Percentiles rank a stretch among this genome's conserved stretches.
Evolutionary conservation across 352 stramenopile genomes (phyloP).

Genomic region (Pythium dissotocum): DNA sequence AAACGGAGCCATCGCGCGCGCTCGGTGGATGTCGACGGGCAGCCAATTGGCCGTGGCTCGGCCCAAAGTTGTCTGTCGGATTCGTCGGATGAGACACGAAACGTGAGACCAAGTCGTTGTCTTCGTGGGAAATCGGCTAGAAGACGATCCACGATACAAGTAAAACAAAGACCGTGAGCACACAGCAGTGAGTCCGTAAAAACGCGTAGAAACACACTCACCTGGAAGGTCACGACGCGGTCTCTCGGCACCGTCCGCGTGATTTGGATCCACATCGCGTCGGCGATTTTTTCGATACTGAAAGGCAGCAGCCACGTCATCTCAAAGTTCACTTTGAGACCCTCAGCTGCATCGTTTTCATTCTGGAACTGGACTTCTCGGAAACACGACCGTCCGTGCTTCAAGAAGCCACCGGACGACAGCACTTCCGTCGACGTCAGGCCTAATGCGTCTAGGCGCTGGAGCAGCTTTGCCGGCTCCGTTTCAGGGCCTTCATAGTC

Average conservation of each 20-base stretch:
- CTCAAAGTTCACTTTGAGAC: slow-evolving; percentile 16
- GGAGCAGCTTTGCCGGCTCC: not conserved
- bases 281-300: slow-evolving; percentile 4
- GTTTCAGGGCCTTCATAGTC: not conserved
- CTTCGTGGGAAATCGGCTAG: slow-evolving; percentile 10
- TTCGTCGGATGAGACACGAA: not conserved
- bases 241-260: not conserved
- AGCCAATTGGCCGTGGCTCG: slow-evolving; percentile 19
- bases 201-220: not conserved
- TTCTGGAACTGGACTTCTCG: slow-evolving; percentile 18
- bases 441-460: not conserved
- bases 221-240: not conserved
- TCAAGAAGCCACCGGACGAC: not conserved
- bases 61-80: not conserved
- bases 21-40: not conserved
- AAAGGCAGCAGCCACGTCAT: slow-evolving; percentile 21
- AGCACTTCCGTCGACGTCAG: not conserved
- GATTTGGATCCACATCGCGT: slow-evolving; percentile 16
- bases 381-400: slow-evolving; percentile 1
- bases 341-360: slow-evolving; percentile 5
- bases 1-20: slow-evolving; percentile 1
- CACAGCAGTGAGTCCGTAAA: no score
- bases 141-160: not conserved
- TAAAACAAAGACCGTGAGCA: no score
- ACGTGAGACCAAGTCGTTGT: not conserved